Evolutionary conservation across 2,329 filamentous ascomycete species (phyloP), one percentile per base, ranked within the genome.

Genomic region (Cercospora canescens): DNA sequence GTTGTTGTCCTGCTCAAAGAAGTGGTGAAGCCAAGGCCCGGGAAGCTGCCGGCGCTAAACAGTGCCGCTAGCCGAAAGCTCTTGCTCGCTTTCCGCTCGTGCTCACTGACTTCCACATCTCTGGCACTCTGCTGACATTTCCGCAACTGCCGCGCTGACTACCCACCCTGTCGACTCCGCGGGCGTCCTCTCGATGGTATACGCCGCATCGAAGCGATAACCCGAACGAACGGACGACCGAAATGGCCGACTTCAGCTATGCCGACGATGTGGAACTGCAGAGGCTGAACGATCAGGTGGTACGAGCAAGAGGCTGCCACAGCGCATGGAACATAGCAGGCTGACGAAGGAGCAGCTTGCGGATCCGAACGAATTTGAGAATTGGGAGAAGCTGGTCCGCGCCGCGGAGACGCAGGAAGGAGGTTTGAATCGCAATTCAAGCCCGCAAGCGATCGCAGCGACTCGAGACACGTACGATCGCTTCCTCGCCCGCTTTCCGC

Each of bases 351-450:
- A 30, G 39, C 72, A 89, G 87, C 72, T 82, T 60, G 85, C 86
- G 65, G 92, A 97, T 71, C 87, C 92, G 12, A 95, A 99, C 79
- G 94, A 92, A 76, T 98, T 97, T 75, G 94, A 97, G 74, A 87
- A 87, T 67, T 99, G 95, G 95, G 94, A 98, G 80, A 94, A 93
- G 79, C 87, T 98, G 64, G 89, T 97, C 71, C 89, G 89, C 73
- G 89, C 90, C 58, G 92, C 90, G 71, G 93, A 97, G 78, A 85
- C 85, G 59, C 89, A 97, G 69, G 95, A 99, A 76, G 94, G 94
- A 67, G 95, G 94, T 64, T 87, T 99, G 69, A 97, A 96, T 78
- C 91, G 95, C 73, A 99, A 99, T 81, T 98, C 95, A 48, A 97
- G 92, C 77, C 94, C 95, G 0, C 92, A 96, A 76, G 92, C 95